Evolutionary conservation across 306 rosid genomes (phyloP), one percentile per base, ranked within the genome.

Genomic region (Boehmeria nivea): DNA sequence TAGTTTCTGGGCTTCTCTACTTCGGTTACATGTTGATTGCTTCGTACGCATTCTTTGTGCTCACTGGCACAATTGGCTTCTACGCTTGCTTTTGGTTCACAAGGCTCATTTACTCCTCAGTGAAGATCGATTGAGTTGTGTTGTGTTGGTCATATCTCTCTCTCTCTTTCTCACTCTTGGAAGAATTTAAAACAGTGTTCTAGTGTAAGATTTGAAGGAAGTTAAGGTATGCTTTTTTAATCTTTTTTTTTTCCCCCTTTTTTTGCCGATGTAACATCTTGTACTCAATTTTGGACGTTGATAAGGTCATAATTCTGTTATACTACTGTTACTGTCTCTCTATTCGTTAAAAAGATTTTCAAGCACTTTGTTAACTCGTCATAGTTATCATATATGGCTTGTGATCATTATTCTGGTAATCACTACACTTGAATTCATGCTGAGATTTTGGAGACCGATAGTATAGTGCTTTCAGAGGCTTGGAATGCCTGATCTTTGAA

Each of bases 61-160:
- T 91, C 47, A 91, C 98, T 0, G 98, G 98, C 38, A 84, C 98
- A 43, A 91, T 91, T 17, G 98, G 98, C 51, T 91, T 91, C 72
- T 91, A 84, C 36, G 89, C 98, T 1, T 91, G 98, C 87, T 84
- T 84, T 68, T 87, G 93, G 95, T 91, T 91, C 82, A 91, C 95
- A 12, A 82, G 96, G 76, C 95, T 91, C 66, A 91, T 91, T 78
- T 91, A 91, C 93, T 91, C 96, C 17, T 91, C 98, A 1, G 98
- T 91, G 76, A 91, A 91, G 67, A 87, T 91, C 21, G 98, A 91
- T 76, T 87, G 74, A 78, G 63, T 40, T 44, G 52, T 23, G 57
- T 60, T 57, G 64, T n/a, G n/a, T n/a, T n/a, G n/a, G n/a, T n/a
- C n/a, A n/a, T n/a, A 6, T 67, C 52, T 67, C 66, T 64, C 72